Evolutionary conservation across 192 early-diverging fungal genomes (phyloP), one percentile per base, ranked within the genome.

Genomic region (Rhizophlyctis rosea): DNA sequence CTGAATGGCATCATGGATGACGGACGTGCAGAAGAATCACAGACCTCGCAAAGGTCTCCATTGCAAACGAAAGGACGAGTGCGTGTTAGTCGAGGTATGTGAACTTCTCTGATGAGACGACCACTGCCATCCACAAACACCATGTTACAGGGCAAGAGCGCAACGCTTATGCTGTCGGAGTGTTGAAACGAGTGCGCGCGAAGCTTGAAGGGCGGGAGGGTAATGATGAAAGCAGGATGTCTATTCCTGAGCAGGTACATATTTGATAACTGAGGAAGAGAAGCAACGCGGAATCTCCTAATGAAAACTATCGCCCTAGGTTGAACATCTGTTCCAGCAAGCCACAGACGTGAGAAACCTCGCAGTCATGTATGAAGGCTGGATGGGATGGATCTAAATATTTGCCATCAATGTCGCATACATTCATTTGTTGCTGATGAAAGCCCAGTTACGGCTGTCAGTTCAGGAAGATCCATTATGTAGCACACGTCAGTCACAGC

Each of bases 341-440:
- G 91, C 91, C 2, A 84, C 68, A 0, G 76, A 78, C 62, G 64
- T 73, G 3, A 82, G 89, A 56, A 88, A 88, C 64, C 70, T 93
- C 7, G 76, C 85, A n/a, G 61, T 75, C 21, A 90, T 93, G 90
- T 93, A 89, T 60, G 91, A 93, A 71, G 91, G 91, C 1, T 93
- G 91, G 91, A 93, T 90, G 55, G 77, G 81, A 24, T 93, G 91
- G 91, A 83, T 93, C 27, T 93, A 81, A 68, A 4, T n/a, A n/a
- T n/a, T n/a, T n/a, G n/a, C n/a, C n/a, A n/a, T n/a, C n/a, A n/a
- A n/a, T n/a, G n/a, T n/a, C n/a, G n/a, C n/a, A n/a, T n/a, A n/a
- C n/a, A n/a, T n/a, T n/a, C n/a, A n/a, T n/a, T n/a, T n/a, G n/a
- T n/a, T n/a, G n/a, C n/a, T n/a, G n/a, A n/a, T n/a, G n/a, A n/a